Base-by-base conservation (phyloP, 73 alveolate species). In the Durusdinium trenchii region DNA sequence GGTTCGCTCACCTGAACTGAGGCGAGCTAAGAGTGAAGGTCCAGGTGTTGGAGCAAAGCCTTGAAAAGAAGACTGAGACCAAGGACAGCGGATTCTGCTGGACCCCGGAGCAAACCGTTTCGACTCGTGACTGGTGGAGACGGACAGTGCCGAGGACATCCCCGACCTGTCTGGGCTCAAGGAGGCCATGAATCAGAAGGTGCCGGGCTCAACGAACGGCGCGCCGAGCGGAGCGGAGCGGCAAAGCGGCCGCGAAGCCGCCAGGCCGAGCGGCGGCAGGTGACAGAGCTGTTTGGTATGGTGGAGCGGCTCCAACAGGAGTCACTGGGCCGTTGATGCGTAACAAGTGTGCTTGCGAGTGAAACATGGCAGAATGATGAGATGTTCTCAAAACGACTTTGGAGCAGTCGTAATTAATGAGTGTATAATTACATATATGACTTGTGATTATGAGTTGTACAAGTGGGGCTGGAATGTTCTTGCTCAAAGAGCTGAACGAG, bases 281-380 rank as follows among this genome's bases (percentile, higher is more conserved):
- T 69, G 47, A 76, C 89, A 45, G 98, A 91, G 43, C 78, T 91
- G 0, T 52, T 76, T 18, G 52, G 87, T 18, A 89, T 89, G 57
- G 40, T 91, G 78, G 98, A 91, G 48, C 98, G 98, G 60, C 98
- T 67, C 12, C 98, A 91, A 57, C 98, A 91, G 89, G 89, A 91
- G 98, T n/a, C 23, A 36, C 69, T 84, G 52, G 98, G 94, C 94
- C 1, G n/a, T n/a, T n/a, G n/a, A n/a, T n/a, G 38, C 85, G 36
- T 73, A 14, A 61, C 75, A 30, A 7, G 38, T 6, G 85, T 71
- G 85, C 36, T 0, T 67, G 36, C 16, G 38, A 43, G 1, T 67
- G 30, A 67, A 57, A 51, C 50, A 18, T 40, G 26, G 64, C 9
- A 20, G 28, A 67, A 26, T 73, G 28, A 32, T 38, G 46, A 38